Evolutionary conservation across 768 basidiomycete genomes (phyloP).

Genomic region (Kwoniella botswanensis): DNA sequence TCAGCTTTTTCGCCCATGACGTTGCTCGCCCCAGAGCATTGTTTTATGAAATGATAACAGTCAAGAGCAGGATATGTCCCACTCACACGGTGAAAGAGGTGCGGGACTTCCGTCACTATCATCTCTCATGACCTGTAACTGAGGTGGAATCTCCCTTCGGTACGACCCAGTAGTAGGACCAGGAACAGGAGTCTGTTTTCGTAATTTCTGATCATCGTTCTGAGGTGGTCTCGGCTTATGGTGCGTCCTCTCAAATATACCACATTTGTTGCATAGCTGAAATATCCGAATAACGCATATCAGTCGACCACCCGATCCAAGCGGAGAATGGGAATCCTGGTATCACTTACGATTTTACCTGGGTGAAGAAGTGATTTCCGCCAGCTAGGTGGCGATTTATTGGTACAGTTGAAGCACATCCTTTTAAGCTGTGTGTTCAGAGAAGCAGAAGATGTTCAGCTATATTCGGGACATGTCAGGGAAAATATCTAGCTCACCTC

Average conservation of each 20-base stretch:
- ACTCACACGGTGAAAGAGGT: conserved; percentile 19
- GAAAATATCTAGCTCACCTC: conserved; percentile 14
- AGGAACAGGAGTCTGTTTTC: conserved; percentile 21
- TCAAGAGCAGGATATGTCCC: not conserved
- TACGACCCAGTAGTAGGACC: not conserved
- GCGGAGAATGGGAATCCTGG: not conserved
- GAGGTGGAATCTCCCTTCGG: conserved; percentile 7
- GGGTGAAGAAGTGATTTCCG: conserved; percentile 19
- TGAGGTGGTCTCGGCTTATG: conserved; percentile 27
- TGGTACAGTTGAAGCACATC: conserved; percentile 23
- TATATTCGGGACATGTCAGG: too few species aligned
- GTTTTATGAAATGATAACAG: not conserved
- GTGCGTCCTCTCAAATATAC: conserved; percentile 30
- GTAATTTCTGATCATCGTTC: conserved; percentile 29
- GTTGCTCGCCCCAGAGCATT: not conserved
- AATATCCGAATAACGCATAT: too few species aligned
- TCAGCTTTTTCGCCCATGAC: not conserved
- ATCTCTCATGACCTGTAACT: conserved; percentile 28
- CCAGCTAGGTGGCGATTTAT: conserved; percentile 29
- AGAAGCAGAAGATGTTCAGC: too few species aligned
- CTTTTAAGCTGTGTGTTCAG: conserved; percentile 13
- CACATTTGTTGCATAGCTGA: conserved; percentile 32
- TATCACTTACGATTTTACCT: conserved; percentile 28
- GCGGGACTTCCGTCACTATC: conserved; percentile 20
- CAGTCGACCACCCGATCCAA: too few species aligned